phyloP scores from a whole-genome alignment of 2,329 filamentous ascomycete species.

The Gnomoniopsis smithogilvyi region DNA sequence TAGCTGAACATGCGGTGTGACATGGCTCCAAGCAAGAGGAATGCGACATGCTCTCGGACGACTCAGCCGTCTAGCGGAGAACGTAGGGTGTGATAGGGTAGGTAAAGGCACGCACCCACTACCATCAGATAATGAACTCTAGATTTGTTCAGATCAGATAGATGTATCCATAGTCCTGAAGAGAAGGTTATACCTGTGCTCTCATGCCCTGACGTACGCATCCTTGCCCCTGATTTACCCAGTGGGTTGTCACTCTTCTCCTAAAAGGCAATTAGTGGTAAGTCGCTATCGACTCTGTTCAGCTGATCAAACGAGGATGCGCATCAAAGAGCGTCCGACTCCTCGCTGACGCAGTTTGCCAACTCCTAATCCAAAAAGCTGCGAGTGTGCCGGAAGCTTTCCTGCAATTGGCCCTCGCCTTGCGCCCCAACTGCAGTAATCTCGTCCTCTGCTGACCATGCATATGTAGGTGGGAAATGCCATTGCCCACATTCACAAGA shows the following conservation, averaged over 20 bases:
- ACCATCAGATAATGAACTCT: background rate
- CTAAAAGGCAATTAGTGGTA: background rate
- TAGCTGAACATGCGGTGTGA: background rate
- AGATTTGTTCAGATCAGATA: background rate
- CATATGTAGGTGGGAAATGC: background rate
- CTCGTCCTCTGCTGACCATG: constrained; percentile 6
- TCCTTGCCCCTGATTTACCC: background rate
- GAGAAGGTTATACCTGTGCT: background rate
- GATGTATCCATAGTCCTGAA: background rate
- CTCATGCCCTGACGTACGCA: background rate
- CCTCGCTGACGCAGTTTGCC: background rate
- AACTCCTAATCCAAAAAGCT: background rate
- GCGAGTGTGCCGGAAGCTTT: background rate
- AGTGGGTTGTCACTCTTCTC: background rate
- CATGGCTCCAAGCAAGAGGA: background rate
- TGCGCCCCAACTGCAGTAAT: background rate
- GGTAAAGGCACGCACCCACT: background rate
- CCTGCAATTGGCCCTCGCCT: background rate
- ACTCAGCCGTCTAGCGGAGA: background rate
- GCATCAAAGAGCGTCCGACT: background rate
- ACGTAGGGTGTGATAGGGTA: background rate
- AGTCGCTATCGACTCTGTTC: background rate
- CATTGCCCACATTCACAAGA: background rate
- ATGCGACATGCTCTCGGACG: background rate
- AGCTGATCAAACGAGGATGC: constrained; percentile 4